These are phyloP conservation scores for Kodamaea alishanica DNA, from an alignment of 1,139 yeast species.

Conservation along the genomic window DNA sequence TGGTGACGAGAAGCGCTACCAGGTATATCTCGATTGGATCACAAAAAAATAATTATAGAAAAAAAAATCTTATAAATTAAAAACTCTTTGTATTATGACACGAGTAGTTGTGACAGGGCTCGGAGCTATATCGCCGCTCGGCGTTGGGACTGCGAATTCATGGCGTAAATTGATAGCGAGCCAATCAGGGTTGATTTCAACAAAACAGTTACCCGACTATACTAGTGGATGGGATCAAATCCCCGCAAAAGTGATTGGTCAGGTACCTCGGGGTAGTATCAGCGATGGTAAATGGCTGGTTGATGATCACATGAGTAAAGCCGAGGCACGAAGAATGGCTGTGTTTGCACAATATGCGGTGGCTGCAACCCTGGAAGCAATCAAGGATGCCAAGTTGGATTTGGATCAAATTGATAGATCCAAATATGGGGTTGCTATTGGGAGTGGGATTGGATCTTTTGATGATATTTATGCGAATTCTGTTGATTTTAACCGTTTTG, in stretches of 20 bases:
- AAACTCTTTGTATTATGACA: conserved; percentile 2
- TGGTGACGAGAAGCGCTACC: conserved; percentile 41
- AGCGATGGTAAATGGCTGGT: conserved; percentile 52
- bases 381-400: conserved; percentile 53
- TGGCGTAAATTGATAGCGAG: conserved; percentile 54
- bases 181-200: conserved; percentile 56
- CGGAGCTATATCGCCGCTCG: conserved; percentile 84
- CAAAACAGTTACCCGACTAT: conserved; percentile 46
- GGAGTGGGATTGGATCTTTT: conserved; percentile 91
- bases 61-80: too few species aligned
- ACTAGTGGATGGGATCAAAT: conserved; percentile 49
- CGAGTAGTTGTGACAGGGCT: conserved; percentile 91
- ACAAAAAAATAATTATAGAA: neutral
- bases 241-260: conserved; percentile 76
- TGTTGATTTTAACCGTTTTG: conserved; percentile 44
- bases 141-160: conserved; percentile 55
- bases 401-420: conserved; percentile 3
- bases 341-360: conserved; percentile 75
- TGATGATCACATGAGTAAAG: conserved; percentile 38
- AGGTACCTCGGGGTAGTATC: conserved; percentile 56
- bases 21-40: conserved; percentile 21
- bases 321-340: conserved; percentile 61
- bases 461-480: conserved; percentile 68
- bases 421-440: conserved; percentile 70
- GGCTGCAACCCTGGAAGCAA: conserved; percentile 74